Base-by-base conservation (phyloP, 805 yeast species). In the Jamesozyma piceae region DNA sequence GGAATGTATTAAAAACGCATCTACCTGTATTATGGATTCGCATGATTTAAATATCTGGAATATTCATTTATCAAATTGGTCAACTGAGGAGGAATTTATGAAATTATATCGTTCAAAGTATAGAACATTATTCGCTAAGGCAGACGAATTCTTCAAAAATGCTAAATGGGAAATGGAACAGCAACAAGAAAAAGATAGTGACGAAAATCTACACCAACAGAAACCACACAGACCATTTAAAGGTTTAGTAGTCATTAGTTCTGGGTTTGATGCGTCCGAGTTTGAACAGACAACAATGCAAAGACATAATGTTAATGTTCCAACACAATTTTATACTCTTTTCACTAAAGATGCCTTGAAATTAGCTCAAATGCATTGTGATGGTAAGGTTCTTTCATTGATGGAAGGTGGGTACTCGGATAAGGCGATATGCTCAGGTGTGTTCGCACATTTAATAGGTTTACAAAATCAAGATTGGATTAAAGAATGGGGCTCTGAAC, bases 371-470 rank as follows among this genome's bases (percentile, higher is more conserved):
- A 67, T 73, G 38, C 82, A 74, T 52, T 64, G 80, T 5, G 62
- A 70, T 10, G 83, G 89, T 10, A 75, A 75, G 45, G 65, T 84
- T 0, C 49, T 85, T 0, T 82, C 94, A 1, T 60, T 85, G 19
- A 62, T 85, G 49, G 95, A 85, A 63, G 95, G 95, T 21, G 95
- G 95, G 1, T 85, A 85, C 57, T 80, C 92, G 0, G 88, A 84
- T 53, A 82, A 82, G 3, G 95, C 95, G 0, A 68, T 85, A 15
- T 63, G 80, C 1, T 81, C 92, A 1, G 95, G 95, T 11, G 78
- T 82, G 0, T 82, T 83, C 55, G 75, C 92, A 4, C 94, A 85
- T 57, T 63, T 85, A 42, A 74, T 81, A 31, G 95, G 94, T 0
- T 58, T 85, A 40, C 81, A 79, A 39, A 65, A 66, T 41, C 65